Evolutionary conservation across 2,329 filamentous ascomycete species (phyloP).

Genomic region (Myriosclerotinia duriaeana): DNA sequence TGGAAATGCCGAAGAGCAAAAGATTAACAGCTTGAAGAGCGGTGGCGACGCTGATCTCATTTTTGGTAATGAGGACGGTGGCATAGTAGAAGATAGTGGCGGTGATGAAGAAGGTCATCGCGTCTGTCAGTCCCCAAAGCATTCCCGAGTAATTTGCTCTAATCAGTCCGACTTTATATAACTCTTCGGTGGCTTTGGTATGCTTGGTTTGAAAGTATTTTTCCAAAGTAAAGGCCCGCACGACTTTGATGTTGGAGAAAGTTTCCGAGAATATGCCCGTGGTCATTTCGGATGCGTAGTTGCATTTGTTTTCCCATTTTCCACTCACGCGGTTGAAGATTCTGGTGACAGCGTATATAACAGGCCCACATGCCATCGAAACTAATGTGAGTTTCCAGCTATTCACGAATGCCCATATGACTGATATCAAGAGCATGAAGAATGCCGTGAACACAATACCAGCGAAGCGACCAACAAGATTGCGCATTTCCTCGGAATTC

Average conservation of each 20-base stretch:
- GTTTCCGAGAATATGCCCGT: conserved; percentile 70
- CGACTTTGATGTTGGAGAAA: conserved; percentile 75
- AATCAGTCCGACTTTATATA: conserved; percentile 61
- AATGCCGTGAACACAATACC: conserved; percentile 66
- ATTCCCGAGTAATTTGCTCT: conserved; percentile 67
- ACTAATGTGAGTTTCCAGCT: conserved; percentile 83
- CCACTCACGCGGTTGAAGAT: conserved; percentile 64
- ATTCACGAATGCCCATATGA: conserved; percentile 71
- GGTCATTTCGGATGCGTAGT: conserved; percentile 59
- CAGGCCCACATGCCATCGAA: conserved; percentile 64
- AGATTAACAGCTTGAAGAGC: conserved; percentile 77
- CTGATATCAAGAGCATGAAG: conserved; percentile 65
- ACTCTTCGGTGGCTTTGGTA: conserved; percentile 48
- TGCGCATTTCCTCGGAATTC: conserved; percentile 84
- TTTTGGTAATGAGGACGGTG: conserved; percentile 57
- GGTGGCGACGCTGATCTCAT: conserved; percentile 52
- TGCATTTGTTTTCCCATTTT: conserved; percentile 70
- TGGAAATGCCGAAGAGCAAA: conserved; percentile 78
- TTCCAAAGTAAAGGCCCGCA: conserved; percentile 74
- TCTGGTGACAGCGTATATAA: conserved; percentile 65
- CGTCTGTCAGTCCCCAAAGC: conserved; percentile 77
- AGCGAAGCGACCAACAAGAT: conserved; percentile 74
- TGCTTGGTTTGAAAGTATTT: conserved; percentile 67
- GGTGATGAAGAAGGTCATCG: conserved; percentile 67
- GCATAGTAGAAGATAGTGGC: conserved; percentile 86